Base-by-base conservation (phyloP, 352 stramenopile species). In the Pythium rishiriense region DNA sequence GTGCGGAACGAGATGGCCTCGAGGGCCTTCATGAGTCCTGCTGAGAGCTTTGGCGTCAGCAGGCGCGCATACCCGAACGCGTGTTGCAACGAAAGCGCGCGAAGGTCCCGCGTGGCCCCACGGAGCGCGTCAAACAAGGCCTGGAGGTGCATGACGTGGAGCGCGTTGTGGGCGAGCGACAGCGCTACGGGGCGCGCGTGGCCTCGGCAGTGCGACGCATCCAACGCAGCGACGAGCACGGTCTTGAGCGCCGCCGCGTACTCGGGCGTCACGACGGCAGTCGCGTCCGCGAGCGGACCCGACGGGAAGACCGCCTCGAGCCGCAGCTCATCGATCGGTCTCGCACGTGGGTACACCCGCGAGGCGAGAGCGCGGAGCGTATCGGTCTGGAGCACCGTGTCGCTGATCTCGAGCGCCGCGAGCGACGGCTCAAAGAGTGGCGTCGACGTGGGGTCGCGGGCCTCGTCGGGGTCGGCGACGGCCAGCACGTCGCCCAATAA, bases 301-400 rank as follows among this genome's bases (percentile, higher is more conserved):
- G 58, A 64, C 14, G 49, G 49, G 28, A 66, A 59, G 22, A 66
- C 54, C 10, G 49, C 48, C 54, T 66, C 58, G 11, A 66, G 37
- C 8, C 58, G 49, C 24, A 66, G 42, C 37, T 53, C 58, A 17
- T 66, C 58, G 49, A 66, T 66, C 11, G 37, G 48, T 17, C 49
- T 35, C 21, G 49, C 48, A 21, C 14, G 14, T 11, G 58, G 58
- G 48, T 53, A 66, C 39, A 66, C 58, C 17, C 43, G 50, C 49
- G 22, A 45, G 21, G 58, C 58, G 12, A 66, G n/a, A 21, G 58
- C 49, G 6, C 49, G 49, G 19, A 66, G 35, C 29, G 39, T 15
- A 21, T 54, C 49, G 1, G n/a, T 39, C 0, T 25, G 26, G 3
- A 66, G 41, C 28, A 55, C 28, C 2, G 58, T 46, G 14, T 66